Evolutionary conservation across 169 alveolate genomes (phyloP).

Genomic region (Plasmodium vinckei): DNA sequence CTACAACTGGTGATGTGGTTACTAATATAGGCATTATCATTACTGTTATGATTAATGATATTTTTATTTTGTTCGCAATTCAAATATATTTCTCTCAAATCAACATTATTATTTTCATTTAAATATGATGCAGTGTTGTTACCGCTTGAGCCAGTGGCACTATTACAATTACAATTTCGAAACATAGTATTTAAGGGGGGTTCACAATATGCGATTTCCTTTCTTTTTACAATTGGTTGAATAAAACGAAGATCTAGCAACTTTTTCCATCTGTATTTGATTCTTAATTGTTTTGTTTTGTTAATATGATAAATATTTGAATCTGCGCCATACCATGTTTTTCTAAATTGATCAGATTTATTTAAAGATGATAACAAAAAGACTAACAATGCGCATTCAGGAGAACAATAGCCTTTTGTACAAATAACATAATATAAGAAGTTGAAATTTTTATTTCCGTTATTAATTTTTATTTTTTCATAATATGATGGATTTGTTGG

Average conservation of each 20-base stretch:
- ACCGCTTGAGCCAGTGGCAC: neutral
- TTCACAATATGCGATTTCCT: neutral
- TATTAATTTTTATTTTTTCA: slow-evolving; percentile 69
- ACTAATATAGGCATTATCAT: neutral
- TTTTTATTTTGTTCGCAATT: neutral
- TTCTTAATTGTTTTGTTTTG: slow-evolving; percentile 74
- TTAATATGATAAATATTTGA: slow-evolving; percentile 64
- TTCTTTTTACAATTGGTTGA: slow-evolving; percentile 52
- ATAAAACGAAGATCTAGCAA: slow-evolving; percentile 72
- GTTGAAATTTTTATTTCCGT: slow-evolving; percentile 37
- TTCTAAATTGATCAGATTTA: slow-evolving; percentile 79
- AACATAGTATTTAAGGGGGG: neutral
- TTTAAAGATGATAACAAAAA: slow-evolving; percentile 78
- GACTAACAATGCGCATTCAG: slow-evolving; percentile 83
- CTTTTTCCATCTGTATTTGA: slow-evolving; percentile 78
- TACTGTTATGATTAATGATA: neutral
- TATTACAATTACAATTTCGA: slow-evolving; percentile 2
- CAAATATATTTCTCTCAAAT: too few species aligned
- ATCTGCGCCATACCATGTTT: slow-evolving; percentile 79
- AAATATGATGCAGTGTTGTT: neutral
- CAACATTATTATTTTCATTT: neutral
- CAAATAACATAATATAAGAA: slow-evolving; percentile 79
- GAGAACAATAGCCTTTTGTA: slow-evolving; percentile 84
- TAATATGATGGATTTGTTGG: slow-evolving; percentile 79
- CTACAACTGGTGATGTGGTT: neutral